Percentiles rank a stretch among this genome's conserved stretches.
These are phyloP conservation scores for Periconia sp. DNA, from an alignment of 2,329 filamentous ascomycete species.

Conservation along the genomic window DNA sequence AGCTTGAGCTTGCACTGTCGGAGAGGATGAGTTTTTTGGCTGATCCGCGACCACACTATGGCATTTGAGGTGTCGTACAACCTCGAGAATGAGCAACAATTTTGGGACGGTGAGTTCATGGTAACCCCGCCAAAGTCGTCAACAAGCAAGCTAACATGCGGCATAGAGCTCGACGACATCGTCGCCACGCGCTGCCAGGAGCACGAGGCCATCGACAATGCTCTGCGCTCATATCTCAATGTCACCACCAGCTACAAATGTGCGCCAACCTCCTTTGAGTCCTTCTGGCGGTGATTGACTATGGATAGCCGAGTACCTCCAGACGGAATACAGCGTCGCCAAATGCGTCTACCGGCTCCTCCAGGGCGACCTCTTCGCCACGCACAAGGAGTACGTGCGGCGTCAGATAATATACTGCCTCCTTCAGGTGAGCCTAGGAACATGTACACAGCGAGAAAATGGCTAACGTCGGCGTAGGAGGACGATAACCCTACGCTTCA, in stretches of 20 bases:
- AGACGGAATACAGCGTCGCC: slow-evolving; percentile 78
- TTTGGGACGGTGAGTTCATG: slow-evolving; percentile 77
- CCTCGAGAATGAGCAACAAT: slow-evolving; percentile 81
- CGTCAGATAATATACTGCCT: slow-evolving; percentile 92
- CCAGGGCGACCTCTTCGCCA: slow-evolving; percentile 73
- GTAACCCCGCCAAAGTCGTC: slow-evolving; percentile 30
- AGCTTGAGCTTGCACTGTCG: slow-evolving; percentile 28
- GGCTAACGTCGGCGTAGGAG: slow-evolving; percentile 64
- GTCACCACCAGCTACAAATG: slow-evolving; percentile 76
- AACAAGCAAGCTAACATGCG: slow-evolving; percentile 24
- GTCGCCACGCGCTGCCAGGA: slow-evolving; percentile 64
- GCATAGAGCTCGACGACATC: slow-evolving; percentile 71
- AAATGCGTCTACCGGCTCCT: slow-evolving; percentile 81
- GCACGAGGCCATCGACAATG: slow-evolving; percentile 79
- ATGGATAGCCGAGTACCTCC: slow-evolving; percentile 68
- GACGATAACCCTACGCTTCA: slow-evolving; percentile 83
- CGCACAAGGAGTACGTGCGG: slow-evolving; percentile 84
- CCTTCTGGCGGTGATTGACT: slow-evolving; percentile 25
- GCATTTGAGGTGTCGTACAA: slow-evolving; percentile 71
- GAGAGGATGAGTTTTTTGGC: slow-evolving; percentile 45
- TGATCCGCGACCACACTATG: slow-evolving; percentile 56
- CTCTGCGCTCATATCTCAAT: slow-evolving; percentile 81
- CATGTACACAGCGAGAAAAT: background rate
- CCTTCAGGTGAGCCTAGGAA: slow-evolving; percentile 61
- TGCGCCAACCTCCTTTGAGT: slow-evolving; percentile 31